A percentile compares a stretch with the other conserved stretches of the same genome.
Conservation (phyloP, 2,329 filamentous ascomycete species). For the Dryadomyces sulphureus region DNA sequence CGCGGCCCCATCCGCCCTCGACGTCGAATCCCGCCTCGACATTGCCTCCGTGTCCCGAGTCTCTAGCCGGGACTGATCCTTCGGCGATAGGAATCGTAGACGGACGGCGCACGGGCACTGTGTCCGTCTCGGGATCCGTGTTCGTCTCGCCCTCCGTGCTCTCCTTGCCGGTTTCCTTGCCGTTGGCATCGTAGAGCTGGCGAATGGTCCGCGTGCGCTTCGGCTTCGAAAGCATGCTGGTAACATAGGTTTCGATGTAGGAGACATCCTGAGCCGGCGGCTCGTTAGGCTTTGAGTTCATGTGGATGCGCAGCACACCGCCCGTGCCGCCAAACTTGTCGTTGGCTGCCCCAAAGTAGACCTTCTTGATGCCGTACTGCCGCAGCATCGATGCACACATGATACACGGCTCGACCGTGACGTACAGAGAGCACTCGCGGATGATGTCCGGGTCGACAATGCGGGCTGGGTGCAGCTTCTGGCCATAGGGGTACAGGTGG, state of each 20-base stretch:
- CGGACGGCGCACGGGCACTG: constrained; percentile 8
- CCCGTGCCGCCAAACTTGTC: constrained; percentile 95
- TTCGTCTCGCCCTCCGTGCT: background rate
- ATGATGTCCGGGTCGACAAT: constrained; percentile 55
- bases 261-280: constrained; percentile 15
- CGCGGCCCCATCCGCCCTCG: constrained; percentile 73
- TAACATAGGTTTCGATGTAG: constrained; percentile 12
- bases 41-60: constrained; percentile 43
- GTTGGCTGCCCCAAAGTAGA: constrained; percentile 91
- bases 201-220: constrained; percentile 2
- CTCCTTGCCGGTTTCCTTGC: background rate
- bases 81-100: constrained; percentile 13
- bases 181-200: background rate
- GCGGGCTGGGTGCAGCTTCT: constrained; percentile 38
- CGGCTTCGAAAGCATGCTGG: constrained; percentile 10
- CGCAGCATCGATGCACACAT: constrained; percentile 93
- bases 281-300: constrained; percentile 30
- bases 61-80: constrained; percentile 12
- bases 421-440: constrained; percentile 65
- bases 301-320: constrained; percentile 78
- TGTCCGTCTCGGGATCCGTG: background rate
- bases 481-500: constrained; percentile 46
- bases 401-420: constrained; percentile 95
- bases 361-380: constrained; percentile 74
- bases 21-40: constrained; percentile 70